Evolutionary conservation across 164 flowering plant genomes (phyloP).

Genomic region (Paratinospora sagittata): DNA sequence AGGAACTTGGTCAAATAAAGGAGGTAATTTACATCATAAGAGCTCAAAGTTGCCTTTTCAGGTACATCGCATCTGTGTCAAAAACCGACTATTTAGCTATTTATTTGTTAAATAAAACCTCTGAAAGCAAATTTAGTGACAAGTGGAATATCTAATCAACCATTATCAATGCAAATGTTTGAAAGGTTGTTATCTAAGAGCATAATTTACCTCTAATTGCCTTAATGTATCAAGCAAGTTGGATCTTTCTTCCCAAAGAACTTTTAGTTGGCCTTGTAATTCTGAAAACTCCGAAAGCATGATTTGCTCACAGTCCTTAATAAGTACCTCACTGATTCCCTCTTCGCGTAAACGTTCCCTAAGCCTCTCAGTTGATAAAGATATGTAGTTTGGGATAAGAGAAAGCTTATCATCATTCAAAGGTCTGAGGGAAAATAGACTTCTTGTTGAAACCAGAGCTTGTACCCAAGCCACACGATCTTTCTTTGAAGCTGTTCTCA

Average conservation of each 20-base stretch:
- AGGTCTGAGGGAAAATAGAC: conserved; percentile 37
- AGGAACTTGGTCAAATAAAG: too few relatives aligned
- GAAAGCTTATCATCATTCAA: conserved; percentile 41
- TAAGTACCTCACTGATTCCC: conserved; percentile 50
- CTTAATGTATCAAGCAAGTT: conserved; percentile 63
- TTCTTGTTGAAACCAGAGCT: conserved; percentile 61
- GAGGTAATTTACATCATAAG: too few relatives aligned
- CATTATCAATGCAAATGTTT: too few relatives aligned
- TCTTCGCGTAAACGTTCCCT: conserved; percentile 57
- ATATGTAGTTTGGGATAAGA: conserved; percentile 38
- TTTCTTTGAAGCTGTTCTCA: conserved; percentile 57
- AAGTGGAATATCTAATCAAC: too few relatives aligned
- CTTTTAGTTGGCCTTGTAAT: conserved; percentile 55
- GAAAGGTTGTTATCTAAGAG: neutral
- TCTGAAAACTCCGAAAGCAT: conserved; percentile 75
- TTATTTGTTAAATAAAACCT: too few relatives aligned
- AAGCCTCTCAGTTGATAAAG: conserved; percentile 65
- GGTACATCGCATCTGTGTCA: too few relatives aligned
- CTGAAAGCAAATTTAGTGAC: too few relatives aligned
- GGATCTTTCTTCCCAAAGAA: conserved; percentile 60
- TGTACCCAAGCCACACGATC: conserved; percentile 82
- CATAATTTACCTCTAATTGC: conserved; percentile 62
- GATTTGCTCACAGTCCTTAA: conserved; percentile 80
- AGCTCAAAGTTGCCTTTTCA: too few relatives aligned
- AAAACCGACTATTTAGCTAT: too few relatives aligned